These are phyloP conservation scores for Apiotrichum porosum DNA, from an alignment of 1,284 basidiomycete species.

Conservation along the genomic window DNA sequence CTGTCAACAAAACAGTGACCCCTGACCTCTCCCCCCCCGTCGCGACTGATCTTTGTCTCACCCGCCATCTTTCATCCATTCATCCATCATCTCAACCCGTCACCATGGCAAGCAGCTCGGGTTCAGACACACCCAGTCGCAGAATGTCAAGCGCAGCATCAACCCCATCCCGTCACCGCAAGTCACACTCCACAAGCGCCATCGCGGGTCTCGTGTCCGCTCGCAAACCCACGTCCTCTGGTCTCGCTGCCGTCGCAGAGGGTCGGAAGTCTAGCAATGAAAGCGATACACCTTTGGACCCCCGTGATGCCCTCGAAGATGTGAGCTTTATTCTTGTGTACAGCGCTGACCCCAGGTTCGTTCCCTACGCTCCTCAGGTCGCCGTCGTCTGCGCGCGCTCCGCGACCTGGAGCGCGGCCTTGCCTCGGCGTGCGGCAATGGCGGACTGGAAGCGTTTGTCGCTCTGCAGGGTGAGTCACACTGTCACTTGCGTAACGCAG, in stretches of 20 bases:
- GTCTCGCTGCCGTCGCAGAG: background rate
- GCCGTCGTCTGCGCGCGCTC: slow-evolving; percentile 26
- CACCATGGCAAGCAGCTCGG: too few species aligned
- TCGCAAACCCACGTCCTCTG: too few species aligned
- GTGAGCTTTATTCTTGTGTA: background rate
- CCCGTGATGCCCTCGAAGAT: slow-evolving; percentile 4
- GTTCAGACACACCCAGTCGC: too few species aligned
- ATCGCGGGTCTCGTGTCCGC: background rate
- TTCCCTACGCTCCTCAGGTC: slow-evolving; percentile 25
- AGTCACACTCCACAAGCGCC: slow-evolving; percentile 37
- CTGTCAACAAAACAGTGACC: background rate
- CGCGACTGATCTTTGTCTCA: too few species aligned
- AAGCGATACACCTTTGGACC: slow-evolving; percentile 15
- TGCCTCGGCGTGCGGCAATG: slow-evolving; percentile 10
- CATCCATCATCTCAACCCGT: too few species aligned
- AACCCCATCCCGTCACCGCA: slow-evolving; percentile 22
- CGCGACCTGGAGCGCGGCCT: slow-evolving; percentile 21
- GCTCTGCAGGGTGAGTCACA: slow-evolving; percentile 5
- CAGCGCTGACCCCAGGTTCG: slow-evolving; percentile 19
- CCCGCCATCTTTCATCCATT: background rate
- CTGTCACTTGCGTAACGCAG: background rate
- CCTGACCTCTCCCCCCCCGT: slow-evolving; percentile 1
- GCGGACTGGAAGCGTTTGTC: slow-evolving; percentile 5
- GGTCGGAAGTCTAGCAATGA: background rate
- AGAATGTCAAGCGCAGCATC: too few species aligned